phyloP scores from a whole-genome alignment of 371 early-diverging fungal species.

The Paraphysoderma sedebokerense region DNA sequence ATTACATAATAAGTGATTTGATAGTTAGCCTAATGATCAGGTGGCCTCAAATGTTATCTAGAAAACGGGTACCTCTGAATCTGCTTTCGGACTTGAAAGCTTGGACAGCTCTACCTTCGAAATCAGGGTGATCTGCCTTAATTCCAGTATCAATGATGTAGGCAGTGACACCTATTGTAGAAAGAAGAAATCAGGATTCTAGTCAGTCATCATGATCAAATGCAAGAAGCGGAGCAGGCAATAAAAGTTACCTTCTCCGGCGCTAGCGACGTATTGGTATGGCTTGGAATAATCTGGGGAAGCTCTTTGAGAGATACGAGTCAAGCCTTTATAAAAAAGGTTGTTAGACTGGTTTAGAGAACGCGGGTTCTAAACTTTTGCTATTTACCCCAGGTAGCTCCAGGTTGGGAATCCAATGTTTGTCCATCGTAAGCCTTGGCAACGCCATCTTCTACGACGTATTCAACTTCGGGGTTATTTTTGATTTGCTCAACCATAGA shows the following conservation, averaged over 20 bases:
- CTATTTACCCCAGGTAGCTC: background rate
- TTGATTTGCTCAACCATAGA: background rate
- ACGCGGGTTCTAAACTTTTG: too few relatives aligned
- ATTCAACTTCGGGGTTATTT: background rate
- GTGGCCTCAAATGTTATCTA: too few relatives aligned
- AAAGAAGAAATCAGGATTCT: too few relatives aligned
- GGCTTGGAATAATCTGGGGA: background rate
- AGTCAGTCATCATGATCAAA: too few relatives aligned
- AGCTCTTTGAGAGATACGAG: slow-evolving; percentile 8
- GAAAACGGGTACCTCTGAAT: background rate
- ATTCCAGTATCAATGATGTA: slow-evolving; percentile 46
- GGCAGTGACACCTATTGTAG: slow-evolving; percentile 65
- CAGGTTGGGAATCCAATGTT: background rate
- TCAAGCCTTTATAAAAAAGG: too few relatives aligned
- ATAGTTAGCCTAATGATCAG: too few relatives aligned
- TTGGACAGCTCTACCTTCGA: slow-evolving; percentile 75
- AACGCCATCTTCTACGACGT: background rate
- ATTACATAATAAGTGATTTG: too few relatives aligned
- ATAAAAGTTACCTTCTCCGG: too few relatives aligned
- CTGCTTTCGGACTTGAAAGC: background rate
- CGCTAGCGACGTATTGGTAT: background rate
- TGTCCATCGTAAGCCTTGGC: too few relatives aligned
- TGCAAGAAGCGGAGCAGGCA: too few relatives aligned
- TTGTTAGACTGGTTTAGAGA: too few relatives aligned
- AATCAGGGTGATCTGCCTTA: slow-evolving; percentile 62